phyloP scores from a whole-genome alignment of 176 grass and related monocot species.

The Bromus sterilis region DNA sequence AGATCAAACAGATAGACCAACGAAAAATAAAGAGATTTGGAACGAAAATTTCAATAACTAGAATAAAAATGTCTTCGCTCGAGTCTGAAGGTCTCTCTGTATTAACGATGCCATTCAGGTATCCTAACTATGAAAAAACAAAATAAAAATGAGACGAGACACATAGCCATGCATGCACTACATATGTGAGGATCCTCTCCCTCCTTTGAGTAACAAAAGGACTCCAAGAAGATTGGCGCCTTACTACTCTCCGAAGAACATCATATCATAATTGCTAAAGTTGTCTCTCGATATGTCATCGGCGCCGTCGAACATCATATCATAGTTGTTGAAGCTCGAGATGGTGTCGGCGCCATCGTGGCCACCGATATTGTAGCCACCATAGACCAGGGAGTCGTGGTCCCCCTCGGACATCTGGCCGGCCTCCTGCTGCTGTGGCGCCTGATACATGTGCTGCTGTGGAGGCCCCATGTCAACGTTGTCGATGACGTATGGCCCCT shows the following conservation, averaged over 20 bases:
- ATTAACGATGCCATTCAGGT: neutral
- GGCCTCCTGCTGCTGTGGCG: no score
- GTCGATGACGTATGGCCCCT: no score
- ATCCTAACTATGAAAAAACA: neutral
- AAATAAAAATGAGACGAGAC: neutral
- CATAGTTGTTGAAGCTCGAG: neutral
- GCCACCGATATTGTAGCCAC: neutral
- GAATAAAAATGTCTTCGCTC: neutral
- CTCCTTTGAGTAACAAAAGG: no score
- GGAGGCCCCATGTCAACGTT: neutral
- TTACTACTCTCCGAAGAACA: no score
- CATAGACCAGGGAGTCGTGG: neutral
- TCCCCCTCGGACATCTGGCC: neutral
- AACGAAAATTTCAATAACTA: neutral
- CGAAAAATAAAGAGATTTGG: no score
- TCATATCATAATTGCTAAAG: no score
- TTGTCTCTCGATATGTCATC: no score
- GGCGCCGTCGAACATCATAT: neutral
- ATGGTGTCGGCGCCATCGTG: neutral
- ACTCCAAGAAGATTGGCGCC: no score
- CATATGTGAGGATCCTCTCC: no score
- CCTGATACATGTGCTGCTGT: no score
- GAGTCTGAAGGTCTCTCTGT: neutral
- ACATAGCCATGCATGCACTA: neutral
- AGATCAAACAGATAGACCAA: no score